Percentiles rank a stretch among this genome's conserved stretches.
phyloP scores from a whole-genome alignment of 306 rosid species.

The Senna siamea region DNA sequence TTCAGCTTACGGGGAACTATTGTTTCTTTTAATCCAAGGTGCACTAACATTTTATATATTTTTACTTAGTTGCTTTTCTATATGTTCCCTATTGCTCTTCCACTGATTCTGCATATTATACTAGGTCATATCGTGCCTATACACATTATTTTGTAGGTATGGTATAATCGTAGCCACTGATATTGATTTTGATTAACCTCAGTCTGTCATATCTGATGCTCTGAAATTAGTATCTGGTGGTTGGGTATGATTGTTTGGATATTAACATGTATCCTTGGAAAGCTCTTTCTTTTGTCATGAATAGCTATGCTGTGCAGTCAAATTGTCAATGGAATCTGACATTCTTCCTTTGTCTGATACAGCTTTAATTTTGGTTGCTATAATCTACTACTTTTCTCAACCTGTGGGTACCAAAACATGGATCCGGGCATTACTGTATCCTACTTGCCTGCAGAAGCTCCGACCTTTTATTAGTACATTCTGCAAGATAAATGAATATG shows the following conservation, averaged over 20 bases:
- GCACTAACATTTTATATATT: conserved; percentile 9
- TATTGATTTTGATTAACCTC: conserved; percentile 17
- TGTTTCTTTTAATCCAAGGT: conserved; percentile 92
- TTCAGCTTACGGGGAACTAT: conserved; percentile 90
- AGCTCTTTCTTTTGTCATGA: conserved; percentile 18
- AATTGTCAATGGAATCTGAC: conserved; percentile 45
- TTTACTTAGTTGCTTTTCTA: neutral
- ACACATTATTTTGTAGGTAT: neutral
- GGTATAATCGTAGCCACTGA: neutral
- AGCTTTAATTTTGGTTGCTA: conserved; percentile 79
- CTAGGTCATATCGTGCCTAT: neutral
- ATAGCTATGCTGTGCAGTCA: conserved; percentile 15
- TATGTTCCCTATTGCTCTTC: conserved; percentile 14
- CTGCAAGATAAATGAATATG: conserved; percentile 28
- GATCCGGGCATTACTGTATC: conserved; percentile 90
- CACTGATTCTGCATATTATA: neutral
- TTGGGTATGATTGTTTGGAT: neutral
- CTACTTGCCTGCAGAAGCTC: conserved; percentile 45
- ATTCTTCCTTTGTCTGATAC: conserved; percentile 43
- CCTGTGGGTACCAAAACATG: conserved; percentile 71
- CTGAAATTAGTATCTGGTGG: conserved; percentile 22
- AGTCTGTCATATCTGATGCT: conserved; percentile 14
- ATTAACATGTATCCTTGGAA: neutral
- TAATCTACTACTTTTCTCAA: conserved; percentile 89
- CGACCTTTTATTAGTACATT: conserved; percentile 35